phyloP scores from a whole-genome alignment of 2,329 filamentous ascomycete species.

The Nigrograna mackinnonii region DNA sequence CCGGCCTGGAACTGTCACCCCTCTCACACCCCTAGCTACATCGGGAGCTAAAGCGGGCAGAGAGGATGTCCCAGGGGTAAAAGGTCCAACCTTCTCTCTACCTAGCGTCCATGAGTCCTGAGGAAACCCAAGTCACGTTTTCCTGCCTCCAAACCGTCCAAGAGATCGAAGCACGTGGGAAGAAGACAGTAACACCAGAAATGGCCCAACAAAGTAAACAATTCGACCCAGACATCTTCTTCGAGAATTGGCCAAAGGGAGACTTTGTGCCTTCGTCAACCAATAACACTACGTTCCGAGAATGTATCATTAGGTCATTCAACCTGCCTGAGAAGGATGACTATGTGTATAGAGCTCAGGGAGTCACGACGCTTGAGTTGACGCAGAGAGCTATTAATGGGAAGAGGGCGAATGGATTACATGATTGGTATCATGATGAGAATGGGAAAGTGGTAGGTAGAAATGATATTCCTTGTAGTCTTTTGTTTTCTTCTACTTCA shows the following conservation, averaged over 20 bases:
- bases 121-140: too few species aligned
- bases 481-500: neutral
- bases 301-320: conserved; percentile 53
- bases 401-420: conserved; percentile 51
- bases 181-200: conserved; percentile 30
- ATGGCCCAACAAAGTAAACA: too few species aligned
- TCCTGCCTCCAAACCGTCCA: conserved; percentile 2
- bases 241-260: conserved; percentile 47
- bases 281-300: conserved; percentile 38
- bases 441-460: conserved; percentile 35
- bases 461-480: too few species aligned
- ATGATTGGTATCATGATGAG: conserved; percentile 56
- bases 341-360: conserved; percentile 56
- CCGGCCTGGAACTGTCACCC: too few species aligned
- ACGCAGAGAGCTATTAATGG: conserved; percentile 54
- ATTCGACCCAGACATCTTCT: conserved; percentile 52
- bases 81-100: too few species aligned
- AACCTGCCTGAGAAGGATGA: conserved; percentile 48
- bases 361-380: conserved; percentile 54
- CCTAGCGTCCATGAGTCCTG: too few species aligned
- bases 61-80: too few species aligned
- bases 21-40: too few species aligned
- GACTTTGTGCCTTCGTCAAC: conserved; percentile 21
- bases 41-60: too few species aligned
- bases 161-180: conserved; percentile 1